A percentile compares a stretch with the other conserved stretches of the same genome.
Conservation (phyloP, 2,329 filamentous ascomycete species). For the Pyrenochaeta sp. region DNA sequence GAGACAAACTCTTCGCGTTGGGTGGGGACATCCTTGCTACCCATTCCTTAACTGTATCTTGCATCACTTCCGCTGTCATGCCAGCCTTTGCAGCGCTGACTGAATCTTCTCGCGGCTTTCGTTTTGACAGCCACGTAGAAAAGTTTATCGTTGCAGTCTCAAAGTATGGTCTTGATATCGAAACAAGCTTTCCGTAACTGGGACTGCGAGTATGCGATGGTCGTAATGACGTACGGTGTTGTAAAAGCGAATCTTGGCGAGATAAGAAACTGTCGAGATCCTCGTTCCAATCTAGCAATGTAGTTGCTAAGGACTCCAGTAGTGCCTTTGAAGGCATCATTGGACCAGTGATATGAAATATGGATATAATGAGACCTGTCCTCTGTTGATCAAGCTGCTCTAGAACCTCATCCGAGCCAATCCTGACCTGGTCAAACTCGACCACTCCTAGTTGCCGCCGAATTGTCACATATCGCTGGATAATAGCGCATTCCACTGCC, state of each 20-base stretch:
- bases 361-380: conserved; percentile 33
- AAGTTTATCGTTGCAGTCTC: conserved; percentile 23
- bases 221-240: conserved; percentile 12
- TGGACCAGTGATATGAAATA: conserved; percentile 31
- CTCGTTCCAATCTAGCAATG: conserved; percentile 32
- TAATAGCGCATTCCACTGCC: conserved; percentile 45
- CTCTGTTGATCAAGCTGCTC: conserved; percentile 30
- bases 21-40: conserved; percentile 28
- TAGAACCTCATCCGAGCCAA: conserved; percentile 32
- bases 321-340: conserved; percentile 29
- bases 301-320: conserved; percentile 30
- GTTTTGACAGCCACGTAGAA: conserved; percentile 21
- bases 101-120: conserved; percentile 20
- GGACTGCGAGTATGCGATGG: conserved; percentile 12
- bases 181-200: conserved; percentile 24
- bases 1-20: conserved; percentile 19
- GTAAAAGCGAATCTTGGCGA: conserved; percentile 29
- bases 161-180: conserved; percentile 22
- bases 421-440: conserved; percentile 6
- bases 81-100: conserved; percentile 12
- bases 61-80: conserved; percentile 17
- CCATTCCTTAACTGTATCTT: conserved; percentile 41
- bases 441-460: conserved; percentile 23
- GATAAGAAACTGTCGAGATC: conserved; percentile 29
- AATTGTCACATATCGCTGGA: conserved; percentile 47